phyloP scores from a whole-genome alignment of 2,329 filamentous ascomycete genomes.

The Amylocarpus encephaloides region DNA sequence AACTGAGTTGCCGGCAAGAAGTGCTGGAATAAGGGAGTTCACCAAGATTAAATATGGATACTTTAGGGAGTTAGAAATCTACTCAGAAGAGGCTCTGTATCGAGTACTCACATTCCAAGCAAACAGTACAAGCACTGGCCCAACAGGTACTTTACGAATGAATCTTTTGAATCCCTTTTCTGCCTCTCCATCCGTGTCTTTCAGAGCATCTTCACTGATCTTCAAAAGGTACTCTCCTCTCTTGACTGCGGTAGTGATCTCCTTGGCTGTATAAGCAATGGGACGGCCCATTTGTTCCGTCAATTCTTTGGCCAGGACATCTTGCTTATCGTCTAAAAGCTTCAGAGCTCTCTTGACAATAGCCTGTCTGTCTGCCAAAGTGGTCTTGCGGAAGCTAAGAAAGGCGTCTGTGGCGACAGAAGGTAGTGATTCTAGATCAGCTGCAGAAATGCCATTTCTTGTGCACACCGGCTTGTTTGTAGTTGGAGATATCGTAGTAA shows the following conservation, averaged over 20 bases:
- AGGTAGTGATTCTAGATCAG: constrained; percentile 67
- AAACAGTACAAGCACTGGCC: constrained; percentile 83
- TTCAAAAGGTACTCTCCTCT: constrained; percentile 81
- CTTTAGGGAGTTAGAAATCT: constrained; percentile 39
- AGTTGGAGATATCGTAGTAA: constrained; percentile 80
- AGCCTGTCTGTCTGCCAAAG: constrained; percentile 66
- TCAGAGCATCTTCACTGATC: constrained; percentile 70
- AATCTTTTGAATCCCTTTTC: constrained; percentile 88
- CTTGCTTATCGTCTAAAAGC: constrained; percentile 61
- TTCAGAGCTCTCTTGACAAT: constrained; percentile 77
- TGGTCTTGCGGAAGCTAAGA: constrained; percentile 66
- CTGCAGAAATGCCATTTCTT: constrained; percentile 64
- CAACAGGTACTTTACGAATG: constrained; percentile 81
- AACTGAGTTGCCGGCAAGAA: constrained; percentile 83
- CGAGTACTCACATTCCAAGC: constrained; percentile 78
- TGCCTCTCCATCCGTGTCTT: constrained; percentile 73
- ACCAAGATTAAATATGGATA: constrained; percentile 92
- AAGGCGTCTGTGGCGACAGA: constrained; percentile 69
- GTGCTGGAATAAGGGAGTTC: constrained; percentile 87
- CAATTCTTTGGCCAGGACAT: constrained; percentile 76
- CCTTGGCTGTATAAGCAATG: constrained; percentile 77
- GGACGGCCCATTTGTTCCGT: constrained; percentile 95
- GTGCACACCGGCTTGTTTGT: constrained; percentile 81
- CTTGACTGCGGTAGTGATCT: constrained; percentile 79
- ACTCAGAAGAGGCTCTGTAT: not conserved